Conservation (phyloP, 805 yeast species). For the Yamadazyma sp. region DNA sequence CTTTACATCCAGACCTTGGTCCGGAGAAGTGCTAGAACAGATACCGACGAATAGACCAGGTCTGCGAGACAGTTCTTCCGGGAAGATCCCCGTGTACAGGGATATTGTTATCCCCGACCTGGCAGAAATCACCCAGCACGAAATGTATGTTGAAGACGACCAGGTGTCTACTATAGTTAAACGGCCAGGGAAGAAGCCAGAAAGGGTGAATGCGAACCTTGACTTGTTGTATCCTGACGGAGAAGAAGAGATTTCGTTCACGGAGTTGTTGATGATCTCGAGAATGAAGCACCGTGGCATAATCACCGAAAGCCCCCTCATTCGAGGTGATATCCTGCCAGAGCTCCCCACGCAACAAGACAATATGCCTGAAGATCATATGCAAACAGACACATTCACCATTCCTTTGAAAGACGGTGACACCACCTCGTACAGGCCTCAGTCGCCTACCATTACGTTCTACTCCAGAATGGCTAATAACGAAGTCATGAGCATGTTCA, state of each 20-base stretch:
- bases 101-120: slow-evolving; percentile 17
- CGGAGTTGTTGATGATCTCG: slow-evolving; percentile 61
- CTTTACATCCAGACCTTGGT: slow-evolving; percentile 56
- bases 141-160: slow-evolving; percentile 9
- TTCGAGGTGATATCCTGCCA: neutral
- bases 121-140: slow-evolving; percentile 10
- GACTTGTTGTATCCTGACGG: slow-evolving; percentile 50
- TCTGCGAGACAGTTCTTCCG: slow-evolving; percentile 23
- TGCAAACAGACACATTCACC: slow-evolving; percentile 9
- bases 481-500: slow-evolving; percentile 76
- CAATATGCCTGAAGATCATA: neutral
- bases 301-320: neutral
- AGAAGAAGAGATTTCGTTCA: slow-evolving; percentile 56
- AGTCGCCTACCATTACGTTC: slow-evolving; percentile 78
- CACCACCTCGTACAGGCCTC: slow-evolving; percentile 24
- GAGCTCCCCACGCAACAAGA: slow-evolving; percentile 1
- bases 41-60: slow-evolving; percentile 17
- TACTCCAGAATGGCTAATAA: slow-evolving; percentile 72
- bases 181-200: slow-evolving; percentile 58
- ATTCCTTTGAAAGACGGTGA: slow-evolving; percentile 41
- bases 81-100: slow-evolving; percentile 29
- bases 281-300: no score
- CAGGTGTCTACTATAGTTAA: slow-evolving; percentile 46
- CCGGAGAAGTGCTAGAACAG: slow-evolving; percentile 57
- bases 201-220: slow-evolving; percentile 59